A percentile compares a stretch with the other conserved stretches of the same genome.
These are phyloP conservation scores for Mallotus nudiflorus DNA, from an alignment of 345 rosid species.

Conservation along the genomic window DNA sequence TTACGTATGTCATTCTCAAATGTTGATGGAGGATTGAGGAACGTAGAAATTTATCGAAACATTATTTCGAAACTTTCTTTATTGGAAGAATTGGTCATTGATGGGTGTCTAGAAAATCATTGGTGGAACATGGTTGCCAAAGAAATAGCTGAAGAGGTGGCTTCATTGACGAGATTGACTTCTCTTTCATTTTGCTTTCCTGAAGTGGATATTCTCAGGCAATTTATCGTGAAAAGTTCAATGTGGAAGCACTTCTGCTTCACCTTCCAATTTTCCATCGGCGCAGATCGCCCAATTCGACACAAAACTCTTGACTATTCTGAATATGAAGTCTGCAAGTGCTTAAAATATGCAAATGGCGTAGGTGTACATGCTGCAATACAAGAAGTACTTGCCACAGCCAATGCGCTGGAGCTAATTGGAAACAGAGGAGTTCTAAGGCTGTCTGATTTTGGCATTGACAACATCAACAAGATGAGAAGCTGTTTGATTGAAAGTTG, in stretches of 20 bases:
- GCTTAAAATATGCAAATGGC: not conserved
- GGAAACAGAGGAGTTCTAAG: slow-evolving; percentile 23
- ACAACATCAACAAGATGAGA: slow-evolving; percentile 17
- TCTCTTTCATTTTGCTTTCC: too few species aligned
- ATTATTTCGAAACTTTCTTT: slow-evolving; percentile 29
- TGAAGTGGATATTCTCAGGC: too few species aligned
- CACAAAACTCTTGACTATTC: not conserved
- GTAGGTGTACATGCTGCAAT: not conserved
- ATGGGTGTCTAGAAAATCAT: not conserved
- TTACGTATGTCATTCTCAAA: slow-evolving; percentile 29
- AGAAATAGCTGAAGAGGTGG: not conserved
- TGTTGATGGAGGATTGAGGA: not conserved
- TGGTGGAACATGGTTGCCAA: not conserved
- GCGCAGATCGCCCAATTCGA: not conserved
- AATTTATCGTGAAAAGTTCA: too few species aligned
- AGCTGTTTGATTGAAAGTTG: slow-evolving; percentile 27
- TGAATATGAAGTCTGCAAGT: not conserved
- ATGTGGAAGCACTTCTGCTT: too few species aligned
- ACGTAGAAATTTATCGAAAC: not conserved
- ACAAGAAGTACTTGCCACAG: slow-evolving; percentile 21
- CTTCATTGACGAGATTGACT: not conserved
- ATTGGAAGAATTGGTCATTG: slow-evolving; percentile 25
- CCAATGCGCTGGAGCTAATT: slow-evolving; percentile 33
- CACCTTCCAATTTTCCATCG: not conserved
- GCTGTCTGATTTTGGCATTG: slow-evolving; percentile 18